Percentiles rank a stretch among this genome's conserved stretches.
Evolutionary conservation across 768 basidiomycete genomes (phyloP).

Genomic region (Tremella mesenterica): DNA sequence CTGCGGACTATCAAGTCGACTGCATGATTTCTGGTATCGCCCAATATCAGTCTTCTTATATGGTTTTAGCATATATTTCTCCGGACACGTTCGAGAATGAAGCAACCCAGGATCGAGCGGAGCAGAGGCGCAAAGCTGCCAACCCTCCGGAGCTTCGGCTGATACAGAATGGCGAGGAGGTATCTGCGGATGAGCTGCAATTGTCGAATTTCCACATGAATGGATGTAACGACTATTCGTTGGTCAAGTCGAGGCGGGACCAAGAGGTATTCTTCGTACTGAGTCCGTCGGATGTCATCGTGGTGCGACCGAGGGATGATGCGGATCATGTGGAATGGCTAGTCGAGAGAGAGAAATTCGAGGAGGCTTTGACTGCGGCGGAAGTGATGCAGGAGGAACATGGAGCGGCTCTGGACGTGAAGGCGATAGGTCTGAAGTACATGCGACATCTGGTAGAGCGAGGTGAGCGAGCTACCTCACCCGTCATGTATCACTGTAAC

Average conservation of each 20-base stretch:
- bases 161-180: constrained; percentile 83
- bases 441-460: constrained; percentile 74
- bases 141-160: constrained; percentile 92
- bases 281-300: constrained; percentile 75
- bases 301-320: constrained; percentile 78
- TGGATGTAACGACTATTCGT: constrained; percentile 83
- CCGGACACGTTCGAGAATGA: constrained; percentile 67
- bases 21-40: constrained; percentile 90
- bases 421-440: constrained; percentile 69
- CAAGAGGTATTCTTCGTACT: constrained; percentile 67
- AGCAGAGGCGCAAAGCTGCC: constrained; percentile 72
- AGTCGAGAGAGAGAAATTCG: constrained; percentile 72
- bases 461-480: constrained; percentile 49
- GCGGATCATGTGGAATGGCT: constrained; percentile 88
- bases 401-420: constrained; percentile 46
- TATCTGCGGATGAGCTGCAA: constrained; percentile 71
- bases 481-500: background rate
- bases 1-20: constrained; percentile 83
- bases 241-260: constrained; percentile 51
- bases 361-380: constrained; percentile 75
- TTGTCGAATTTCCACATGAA: constrained; percentile 70
- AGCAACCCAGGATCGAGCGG: constrained; percentile 59
- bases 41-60: constrained; percentile 58
- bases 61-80: constrained; percentile 78
- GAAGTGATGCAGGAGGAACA: constrained; percentile 55